Evolutionary conservation across 768 basidiomycete genomes (phyloP), one percentile per base, ranked within the genome.

Genomic region (Tricholoma flavovirens): DNA sequence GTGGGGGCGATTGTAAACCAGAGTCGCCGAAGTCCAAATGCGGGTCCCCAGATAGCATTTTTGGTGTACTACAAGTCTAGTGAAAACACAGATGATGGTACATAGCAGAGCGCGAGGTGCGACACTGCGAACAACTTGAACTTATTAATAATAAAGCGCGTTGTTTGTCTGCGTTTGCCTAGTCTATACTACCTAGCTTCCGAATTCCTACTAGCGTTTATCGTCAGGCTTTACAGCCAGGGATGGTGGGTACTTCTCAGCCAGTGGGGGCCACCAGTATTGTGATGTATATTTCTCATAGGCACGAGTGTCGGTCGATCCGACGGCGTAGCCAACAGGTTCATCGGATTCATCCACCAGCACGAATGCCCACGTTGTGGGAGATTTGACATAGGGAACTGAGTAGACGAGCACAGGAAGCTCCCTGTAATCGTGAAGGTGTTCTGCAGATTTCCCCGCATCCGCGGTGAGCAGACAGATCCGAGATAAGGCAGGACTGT

Each of bases 381-480:
- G 78, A 14, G 87, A 69, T 53, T 82, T 81, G 56, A 88, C 77
- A 68, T 92, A 92, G 2, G 90, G 90, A 46, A 88, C 78, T 3
- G 89, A 84, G 63, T 84, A 91, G 42, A 86, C 75, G 42, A 90
- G 75, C 5, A 89, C 88, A 10, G 82, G 84, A 32, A 90, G 81
- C 60, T 87, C 84, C 11, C 73, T 73, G 61, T 76, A 78, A 38
- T 81, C 79, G 70, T 90, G 86, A 26, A 83, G 72, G 35, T 62
- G 62, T 67, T 83, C 82, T 35, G 87, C 87, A 55, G 86, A 84
- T 59, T 71, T 73, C 49, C 90, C 89, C 19, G 86, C 87, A 53
- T 87, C 78, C 17, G 80, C 87, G 4, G 89, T 91, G 53, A 86
- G 74, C 26, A 93, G 76, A 67, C 90, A 93, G 61, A 92, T 87